Percentiles rank a stretch among this genome's conserved stretches.
These are phyloP conservation scores for Periconia sp. DNA, from an alignment of 2,329 filamentous ascomycete genomes.

Conservation along the genomic window DNA sequence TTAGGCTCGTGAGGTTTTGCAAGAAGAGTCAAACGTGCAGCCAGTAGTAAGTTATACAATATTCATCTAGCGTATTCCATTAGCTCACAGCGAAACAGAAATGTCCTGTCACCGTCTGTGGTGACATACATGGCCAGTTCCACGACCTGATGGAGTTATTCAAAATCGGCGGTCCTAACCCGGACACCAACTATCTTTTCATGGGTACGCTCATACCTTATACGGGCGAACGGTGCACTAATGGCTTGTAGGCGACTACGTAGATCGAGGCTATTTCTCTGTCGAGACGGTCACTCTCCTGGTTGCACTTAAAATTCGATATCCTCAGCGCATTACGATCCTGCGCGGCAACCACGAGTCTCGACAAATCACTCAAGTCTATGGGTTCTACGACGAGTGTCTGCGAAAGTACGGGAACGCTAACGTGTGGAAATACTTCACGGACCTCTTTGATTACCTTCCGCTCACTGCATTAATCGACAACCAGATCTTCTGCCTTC, in stretches of 20 bases:
- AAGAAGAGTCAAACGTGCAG: slow-evolving; percentile 98
- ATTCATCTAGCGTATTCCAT: not conserved
- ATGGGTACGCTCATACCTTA: slow-evolving; percentile 69
- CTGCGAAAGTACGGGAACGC: slow-evolving; percentile 90
- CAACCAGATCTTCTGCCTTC: slow-evolving; percentile 75
- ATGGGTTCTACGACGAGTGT: slow-evolving; percentile 98
- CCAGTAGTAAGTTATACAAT: slow-evolving; percentile 75
- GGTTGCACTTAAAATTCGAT: slow-evolving; percentile 94
- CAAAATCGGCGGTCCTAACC: slow-evolving; percentile 97
- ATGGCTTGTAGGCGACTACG: slow-evolving; percentile 76
- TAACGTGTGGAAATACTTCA: slow-evolving; percentile 80
- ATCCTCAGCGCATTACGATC: slow-evolving; percentile 94
- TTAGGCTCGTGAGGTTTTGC: slow-evolving; percentile 92
- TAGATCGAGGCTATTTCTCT: slow-evolving; percentile 97
- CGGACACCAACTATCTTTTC: slow-evolving; percentile 98
- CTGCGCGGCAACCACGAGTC: slow-evolving; percentile 97
- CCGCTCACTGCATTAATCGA: slow-evolving; percentile 76
- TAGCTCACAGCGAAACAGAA: slow-evolving; percentile 58
- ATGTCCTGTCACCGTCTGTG: slow-evolving; percentile 98
- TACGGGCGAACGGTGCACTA: slow-evolving; percentile 1
- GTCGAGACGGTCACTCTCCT: slow-evolving; percentile 96
- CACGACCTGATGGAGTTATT: slow-evolving; percentile 99
- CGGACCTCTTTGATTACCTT: slow-evolving; percentile 79
- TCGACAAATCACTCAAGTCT: slow-evolving; percentile 94
- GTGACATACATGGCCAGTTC: slow-evolving; percentile 99